A percentile compares a stretch with the other conserved stretches of the same genome.
Evolutionary conservation across 2,329 filamentous ascomycete genomes (phyloP).

Genomic region (Fusarium scirpi): DNA sequence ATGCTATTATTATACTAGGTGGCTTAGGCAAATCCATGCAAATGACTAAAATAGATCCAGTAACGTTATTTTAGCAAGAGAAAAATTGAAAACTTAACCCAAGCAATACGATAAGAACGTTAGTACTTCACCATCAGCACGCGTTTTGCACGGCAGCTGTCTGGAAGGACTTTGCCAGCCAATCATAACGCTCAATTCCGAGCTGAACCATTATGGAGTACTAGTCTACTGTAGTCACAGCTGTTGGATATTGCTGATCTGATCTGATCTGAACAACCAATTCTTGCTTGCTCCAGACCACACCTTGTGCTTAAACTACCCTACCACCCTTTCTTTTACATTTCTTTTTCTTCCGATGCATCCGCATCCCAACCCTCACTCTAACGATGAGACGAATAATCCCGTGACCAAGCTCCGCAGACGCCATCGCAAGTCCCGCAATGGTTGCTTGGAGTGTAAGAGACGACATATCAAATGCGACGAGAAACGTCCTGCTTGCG

Average conservation of each 20-base stretch:
- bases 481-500: constrained; percentile 55
- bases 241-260: background rate
- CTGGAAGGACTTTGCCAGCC: background rate
- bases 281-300: constrained; percentile 1
- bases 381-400: constrained; percentile 24
- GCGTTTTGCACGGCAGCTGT: background rate
- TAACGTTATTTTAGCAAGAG: background rate
- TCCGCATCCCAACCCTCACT: constrained; percentile 36
- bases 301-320: background rate
- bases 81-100: background rate
- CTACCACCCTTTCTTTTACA: background rate
- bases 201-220: background rate
- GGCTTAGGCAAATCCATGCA: background rate
- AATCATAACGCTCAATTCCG: constrained; percentile 5
- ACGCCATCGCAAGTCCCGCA: constrained; percentile 56
- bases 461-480: constrained; percentile 59
- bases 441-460: constrained; percentile 57
- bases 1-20: background rate
- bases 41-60: background rate
- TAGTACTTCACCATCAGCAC: background rate
- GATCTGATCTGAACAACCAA: constrained; percentile 7
- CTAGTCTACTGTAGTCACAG: background rate
- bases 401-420: constrained; percentile 50
- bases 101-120: background rate
- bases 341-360: constrained; percentile 25